Base-by-base conservation (phyloP, 1,284 basidiomycete genomes). In the Termitomyces sp. region DNA sequence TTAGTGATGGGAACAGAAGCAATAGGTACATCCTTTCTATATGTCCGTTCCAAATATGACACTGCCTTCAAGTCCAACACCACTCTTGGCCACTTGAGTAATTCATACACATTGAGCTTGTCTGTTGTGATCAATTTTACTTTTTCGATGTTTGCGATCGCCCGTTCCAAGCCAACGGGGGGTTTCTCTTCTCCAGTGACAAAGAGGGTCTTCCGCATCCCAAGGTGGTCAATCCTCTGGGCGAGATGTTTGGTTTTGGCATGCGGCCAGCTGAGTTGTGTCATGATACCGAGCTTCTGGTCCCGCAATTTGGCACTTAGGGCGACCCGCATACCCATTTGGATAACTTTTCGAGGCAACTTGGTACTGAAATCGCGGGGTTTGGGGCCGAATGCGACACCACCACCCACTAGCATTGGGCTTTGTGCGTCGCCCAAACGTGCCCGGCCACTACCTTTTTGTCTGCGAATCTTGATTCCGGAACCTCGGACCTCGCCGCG, bases 321-420 rank as follows among this genome's bases (percentile, higher is more conserved):
- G 1, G 92, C 92, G 42, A 93, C 87, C 26, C 91, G 83, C 80
- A 98, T 85, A n/a, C 94, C 95, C 79, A 98, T 88, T 65, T 92
- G 80, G 39, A 94, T 82, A 54, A 97, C 90, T 71, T 96, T 95
- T 57, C 93, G 82, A 8, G 92, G 91, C 13, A 98, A 80, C 59
- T 91, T 87, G 44, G 92, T 95, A 61, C 90, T 86, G 69, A 94
- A 95, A 70, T 97, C 91, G 53, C 94, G 83, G 0, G 92, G 92
- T 66, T 91, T 88, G 0, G 94, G 92, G 38, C 93, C 93, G 63
- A 93, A 93, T 2, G 92, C 92, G 30, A 91, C 84, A 63, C 94
- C 96, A 73, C 96, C 96, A 51, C 95, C 95, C 34, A 88, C 81
- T 60, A 95, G 82, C 76, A 94, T 92, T 4, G 95, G 94, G 67